A percentile compares a stretch with the other conserved stretches of the same genome.
Evolutionary conservation across 1,284 basidiomycete species (phyloP).

Genomic region (Sporisorium reilianum): DNA sequence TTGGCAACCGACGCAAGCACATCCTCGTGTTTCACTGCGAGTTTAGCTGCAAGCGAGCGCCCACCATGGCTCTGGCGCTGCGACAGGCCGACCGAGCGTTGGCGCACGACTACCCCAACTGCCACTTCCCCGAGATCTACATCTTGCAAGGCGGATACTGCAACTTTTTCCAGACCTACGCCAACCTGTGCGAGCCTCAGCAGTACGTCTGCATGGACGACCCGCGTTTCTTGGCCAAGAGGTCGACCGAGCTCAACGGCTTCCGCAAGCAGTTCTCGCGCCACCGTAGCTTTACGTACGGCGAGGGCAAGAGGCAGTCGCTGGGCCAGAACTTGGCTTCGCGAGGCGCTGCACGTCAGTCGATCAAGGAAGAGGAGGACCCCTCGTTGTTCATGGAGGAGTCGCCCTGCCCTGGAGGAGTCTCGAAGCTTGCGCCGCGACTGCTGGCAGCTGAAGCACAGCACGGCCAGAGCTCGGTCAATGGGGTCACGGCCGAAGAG

Average conservation of each 20-base stretch:
- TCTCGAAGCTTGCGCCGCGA: conserved; percentile 1
- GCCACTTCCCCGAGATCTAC: conserved; percentile 97
- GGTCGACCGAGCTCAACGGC: conserved; percentile 86
- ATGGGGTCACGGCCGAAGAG: neutral
- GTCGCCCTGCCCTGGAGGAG: conserved; percentile 34
- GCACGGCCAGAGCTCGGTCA: neutral
- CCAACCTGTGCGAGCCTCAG: conserved; percentile 80
- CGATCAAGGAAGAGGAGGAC: conserved; percentile 52
- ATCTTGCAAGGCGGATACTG: conserved; percentile 96
- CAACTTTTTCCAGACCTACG: conserved; percentile 80
- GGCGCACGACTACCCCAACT: conserved; percentile 88
- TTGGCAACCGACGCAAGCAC: conserved; percentile 76
- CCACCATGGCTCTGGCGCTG: conserved; percentile 94
- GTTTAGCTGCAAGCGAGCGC: conserved; percentile 93
- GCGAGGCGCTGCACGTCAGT: conserved; percentile 6
- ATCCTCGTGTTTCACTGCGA: conserved; percentile 98
- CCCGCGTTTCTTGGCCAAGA: conserved; percentile 81
- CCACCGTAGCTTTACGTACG: conserved; percentile 65
- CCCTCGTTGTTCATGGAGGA: conserved; percentile 33
- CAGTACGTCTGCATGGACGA: conserved; percentile 96
- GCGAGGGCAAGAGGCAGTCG: conserved; percentile 46
- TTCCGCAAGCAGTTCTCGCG: conserved; percentile 79
- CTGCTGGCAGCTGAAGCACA: neutral
- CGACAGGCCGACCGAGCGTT: conserved; percentile 88
- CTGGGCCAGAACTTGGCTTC: neutral